phyloP scores from a whole-genome alignment of 2,329 filamentous ascomycete genomes.

The Fusarium sp. region DNA sequence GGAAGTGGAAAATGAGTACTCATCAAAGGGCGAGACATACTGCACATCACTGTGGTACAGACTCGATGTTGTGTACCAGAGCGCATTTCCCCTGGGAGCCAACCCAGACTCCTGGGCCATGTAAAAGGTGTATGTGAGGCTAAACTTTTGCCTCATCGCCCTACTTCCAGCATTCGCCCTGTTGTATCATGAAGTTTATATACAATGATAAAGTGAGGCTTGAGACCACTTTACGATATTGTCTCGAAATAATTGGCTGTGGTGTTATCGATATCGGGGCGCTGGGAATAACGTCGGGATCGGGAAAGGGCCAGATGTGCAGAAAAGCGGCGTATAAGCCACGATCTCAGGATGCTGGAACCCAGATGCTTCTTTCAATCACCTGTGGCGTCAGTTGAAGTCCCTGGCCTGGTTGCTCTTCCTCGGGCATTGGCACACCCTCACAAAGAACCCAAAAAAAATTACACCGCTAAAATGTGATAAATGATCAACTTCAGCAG shows the following conservation, averaged over 20 bases:
- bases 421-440: slow-evolving; percentile 5
- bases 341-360: slow-evolving; percentile 33
- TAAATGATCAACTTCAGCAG: slow-evolving; percentile 30
- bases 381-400: slow-evolving; percentile 15
- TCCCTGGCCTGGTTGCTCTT: slow-evolving; percentile 9
- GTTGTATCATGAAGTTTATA: slow-evolving; percentile 8
- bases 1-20: slow-evolving; percentile 15
- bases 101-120: slow-evolving; percentile 5
- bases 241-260: slow-evolving; percentile 17
- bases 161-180: slow-evolving; percentile 28
- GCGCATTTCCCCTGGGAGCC: background rate
- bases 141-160: slow-evolving; percentile 14
- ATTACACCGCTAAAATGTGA: slow-evolving; percentile 30
- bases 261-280: slow-evolving; percentile 26
- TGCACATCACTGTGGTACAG: slow-evolving; percentile 5
- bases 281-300: slow-evolving; percentile 29
- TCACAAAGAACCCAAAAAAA: background rate
- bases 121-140: slow-evolving; percentile 12
- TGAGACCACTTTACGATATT: slow-evolving; percentile 12
- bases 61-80: slow-evolving; percentile 19
- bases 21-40: slow-evolving; percentile 4
- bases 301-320: slow-evolving; percentile 25
- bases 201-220: slow-evolving; percentile 21
- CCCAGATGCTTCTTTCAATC: slow-evolving; percentile 5
- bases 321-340: slow-evolving; percentile 24